Evolutionary conservation across 305 asterid genomes (phyloP).

Genomic region (Rubia occidens): DNA sequence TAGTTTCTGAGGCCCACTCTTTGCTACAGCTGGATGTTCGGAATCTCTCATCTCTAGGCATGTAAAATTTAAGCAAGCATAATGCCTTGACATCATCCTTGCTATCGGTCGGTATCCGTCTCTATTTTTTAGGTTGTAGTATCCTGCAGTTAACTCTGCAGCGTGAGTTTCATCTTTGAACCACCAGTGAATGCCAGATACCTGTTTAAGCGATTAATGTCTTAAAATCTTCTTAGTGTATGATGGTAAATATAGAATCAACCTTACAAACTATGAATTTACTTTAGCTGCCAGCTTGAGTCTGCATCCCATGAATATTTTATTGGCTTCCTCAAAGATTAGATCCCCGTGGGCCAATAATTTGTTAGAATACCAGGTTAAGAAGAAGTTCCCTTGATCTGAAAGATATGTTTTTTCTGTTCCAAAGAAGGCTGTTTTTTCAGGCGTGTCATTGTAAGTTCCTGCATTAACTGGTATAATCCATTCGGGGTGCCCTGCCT

Average conservation of each 20-base stretch:
- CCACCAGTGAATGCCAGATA: slow-evolving; percentile 83
- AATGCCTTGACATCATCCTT: slow-evolving; percentile 53
- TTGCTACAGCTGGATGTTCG: slow-evolving; percentile 47
- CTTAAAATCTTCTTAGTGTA: neutral
- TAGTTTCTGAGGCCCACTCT: slow-evolving; percentile 56
- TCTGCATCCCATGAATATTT: slow-evolving; percentile 38
- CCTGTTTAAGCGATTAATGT: slow-evolving; percentile 22
- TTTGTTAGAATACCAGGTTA: slow-evolving; percentile 62
- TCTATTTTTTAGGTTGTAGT: slow-evolving; percentile 44
- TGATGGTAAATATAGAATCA: neutral
- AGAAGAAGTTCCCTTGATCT: slow-evolving; percentile 51
- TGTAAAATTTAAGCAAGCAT: slow-evolving; percentile 56
- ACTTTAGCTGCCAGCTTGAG: slow-evolving; percentile 55
- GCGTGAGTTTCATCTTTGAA: slow-evolving; percentile 54
- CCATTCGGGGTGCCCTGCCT: slow-evolving; percentile 53
- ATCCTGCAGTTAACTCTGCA: slow-evolving; percentile 65
- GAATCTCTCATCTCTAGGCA: slow-evolving; percentile 69
- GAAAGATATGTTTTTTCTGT: slow-evolving; percentile 41
- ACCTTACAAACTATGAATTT: neutral
- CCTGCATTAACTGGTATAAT: slow-evolving; percentile 58
- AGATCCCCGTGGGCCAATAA: slow-evolving; percentile 55
- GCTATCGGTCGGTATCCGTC: slow-evolving; percentile 73
- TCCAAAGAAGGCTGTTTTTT: slow-evolving; percentile 44
- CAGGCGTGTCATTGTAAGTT: slow-evolving; percentile 49
- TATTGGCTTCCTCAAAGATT: slow-evolving; percentile 61